Percentiles rank a stretch among this genome's conserved stretches.
Evolutionary conservation across 1,284 basidiomycete genomes (phyloP).

Genomic region (Irpex sp.): DNA sequence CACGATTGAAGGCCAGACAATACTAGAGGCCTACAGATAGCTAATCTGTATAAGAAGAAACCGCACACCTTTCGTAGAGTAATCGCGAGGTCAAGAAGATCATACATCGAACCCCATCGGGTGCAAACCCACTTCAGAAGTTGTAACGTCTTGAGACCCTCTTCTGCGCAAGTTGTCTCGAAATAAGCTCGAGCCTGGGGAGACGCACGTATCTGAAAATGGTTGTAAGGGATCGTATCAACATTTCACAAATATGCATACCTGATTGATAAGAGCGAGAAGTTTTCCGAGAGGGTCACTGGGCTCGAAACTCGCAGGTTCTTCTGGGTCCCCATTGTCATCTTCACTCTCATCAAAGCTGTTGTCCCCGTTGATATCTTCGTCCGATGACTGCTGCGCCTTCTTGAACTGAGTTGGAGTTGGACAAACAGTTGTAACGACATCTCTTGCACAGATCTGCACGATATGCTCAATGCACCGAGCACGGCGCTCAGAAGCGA

Average conservation of each 20-base stretch:
- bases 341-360: neutral
- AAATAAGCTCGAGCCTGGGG: slow-evolving; percentile 3
- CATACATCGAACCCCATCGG: slow-evolving; percentile 11
- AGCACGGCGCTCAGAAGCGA: neutral
- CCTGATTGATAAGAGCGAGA: slow-evolving; percentile 4
- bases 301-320: neutral
- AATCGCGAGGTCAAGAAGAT: neutral
- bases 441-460: slow-evolving; percentile 9
- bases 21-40: too few species aligned
- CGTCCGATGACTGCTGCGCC: neutral
- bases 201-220: slow-evolving; percentile 4
- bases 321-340: neutral
- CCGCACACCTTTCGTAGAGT: neutral
- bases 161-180: slow-evolving; percentile 2
- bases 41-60: too few species aligned
- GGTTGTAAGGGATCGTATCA: neutral
- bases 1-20: too few species aligned
- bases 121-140: slow-evolving; percentile 11
- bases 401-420: neutral
- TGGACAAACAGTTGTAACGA: slow-evolving; percentile 5
- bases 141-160: slow-evolving; percentile 4
- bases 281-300: slow-evolving; percentile 1
- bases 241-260: neutral
- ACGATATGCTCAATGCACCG: slow-evolving; percentile 8
- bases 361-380: neutral